Percentiles rank a stretch among this genome's conserved stretches.
phyloP scores from a whole-genome alignment of 2,329 filamentous ascomycete genomes.

The Pseudogymnoascus sp. region DNA sequence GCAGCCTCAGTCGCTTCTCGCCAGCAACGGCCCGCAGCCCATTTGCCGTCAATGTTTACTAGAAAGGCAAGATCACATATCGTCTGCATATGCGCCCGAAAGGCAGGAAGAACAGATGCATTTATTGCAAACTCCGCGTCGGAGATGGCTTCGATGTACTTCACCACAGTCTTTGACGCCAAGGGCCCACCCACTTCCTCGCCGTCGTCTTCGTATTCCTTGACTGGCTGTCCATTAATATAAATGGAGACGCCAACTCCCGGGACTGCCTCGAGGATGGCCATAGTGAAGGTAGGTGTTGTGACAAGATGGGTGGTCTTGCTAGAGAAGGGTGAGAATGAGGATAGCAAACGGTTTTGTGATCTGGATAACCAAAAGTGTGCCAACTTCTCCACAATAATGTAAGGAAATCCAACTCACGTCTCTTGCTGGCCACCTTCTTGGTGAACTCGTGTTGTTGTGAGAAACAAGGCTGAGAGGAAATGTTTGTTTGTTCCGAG shows the following conservation, averaged over 20 bases:
- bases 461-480: background rate
- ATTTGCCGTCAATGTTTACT: background rate
- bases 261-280: constrained; percentile 20
- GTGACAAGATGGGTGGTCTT: background rate
- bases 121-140: background rate
- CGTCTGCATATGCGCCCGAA: background rate
- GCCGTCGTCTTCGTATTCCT: constrained; percentile 17
- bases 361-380: background rate
- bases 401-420: background rate
- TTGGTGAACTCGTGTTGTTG: background rate
- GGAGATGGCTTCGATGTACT: background rate
- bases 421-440: background rate
- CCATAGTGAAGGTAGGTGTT: constrained; percentile 17
- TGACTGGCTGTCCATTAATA: constrained; percentile 17
- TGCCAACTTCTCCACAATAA: background rate
- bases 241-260: constrained; percentile 23
- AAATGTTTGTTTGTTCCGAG: background rate
- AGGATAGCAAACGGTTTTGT: background rate
- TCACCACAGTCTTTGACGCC: background rate
- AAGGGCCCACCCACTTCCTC: background rate
- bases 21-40: background rate
- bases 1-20: too few relatives aligned
- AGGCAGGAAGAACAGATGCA: background rate
- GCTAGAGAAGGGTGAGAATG: background rate
- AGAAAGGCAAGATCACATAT: background rate